Evolutionary conservation across 805 yeast genomes (phyloP), one percentile per base, ranked within the genome.

Genomic region (Martiniozyma abietophila): DNA sequence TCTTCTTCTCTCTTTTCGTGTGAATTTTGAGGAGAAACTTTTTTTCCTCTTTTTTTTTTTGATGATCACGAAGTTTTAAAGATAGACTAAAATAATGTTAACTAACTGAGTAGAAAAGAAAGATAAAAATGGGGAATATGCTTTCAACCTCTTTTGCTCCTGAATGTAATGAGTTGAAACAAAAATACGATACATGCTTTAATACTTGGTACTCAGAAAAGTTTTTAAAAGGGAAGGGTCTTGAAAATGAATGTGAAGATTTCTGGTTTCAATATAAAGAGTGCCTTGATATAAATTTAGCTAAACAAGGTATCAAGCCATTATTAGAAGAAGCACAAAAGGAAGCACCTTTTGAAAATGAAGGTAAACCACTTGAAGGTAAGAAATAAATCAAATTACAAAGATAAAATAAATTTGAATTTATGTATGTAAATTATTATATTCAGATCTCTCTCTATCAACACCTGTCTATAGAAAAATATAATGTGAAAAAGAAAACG

Each of bases 121-220:
- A n/a, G n/a, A n/a, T n/a, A 8, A 16, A n/a, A 22, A 78, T 79
- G 85, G 86, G 86, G 32, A 76, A 76, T 58, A 55, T 65, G 34
- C 72, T 81, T 81, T 79, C 88, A 12, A 68, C 94, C 6, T 85
- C 95, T 41, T 82, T 92, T 66, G 97, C 98, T 24, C 96, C 96
- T 18, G 97, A 92, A 61, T 92, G 98, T 59, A 84, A 94, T 16
- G 81, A 75, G 23, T 71, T 80, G 38, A 92, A 92, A 59, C 74
- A 75, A 47, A 73, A 76, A 49, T 92, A 92, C 52, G 97, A 92
- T 53, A 80, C 77, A 50, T 92, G 98, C 57, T 92, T 92, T 63
- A 88, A 86, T 59, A 71, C 71, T 45, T 88, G 98, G 98, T 92
- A 92, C 55, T 77, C 92, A 5, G 96, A 92, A 47, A 81, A 80